Conservation (phyloP, 2,329 filamentous ascomycete genomes). For the Colletotrichum euphorbiae region DNA sequence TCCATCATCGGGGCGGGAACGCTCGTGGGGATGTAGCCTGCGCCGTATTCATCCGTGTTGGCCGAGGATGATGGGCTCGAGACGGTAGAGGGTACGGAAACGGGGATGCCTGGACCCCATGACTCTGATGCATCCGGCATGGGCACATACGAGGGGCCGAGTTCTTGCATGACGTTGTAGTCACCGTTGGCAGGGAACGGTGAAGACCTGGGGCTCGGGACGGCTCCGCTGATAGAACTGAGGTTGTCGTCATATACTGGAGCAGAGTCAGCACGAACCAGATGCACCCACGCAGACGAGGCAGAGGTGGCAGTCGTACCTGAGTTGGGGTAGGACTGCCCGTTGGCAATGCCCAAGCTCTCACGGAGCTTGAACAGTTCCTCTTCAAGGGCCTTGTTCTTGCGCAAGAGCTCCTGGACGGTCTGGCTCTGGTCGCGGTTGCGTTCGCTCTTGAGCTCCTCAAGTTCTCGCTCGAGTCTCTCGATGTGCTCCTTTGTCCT, state of each 20-base stretch:
- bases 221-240: conserved; percentile 51
- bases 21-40: conserved; percentile 62
- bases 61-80: conserved; percentile 65
- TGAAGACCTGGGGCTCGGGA: conserved; percentile 58
- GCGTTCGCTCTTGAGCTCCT: conserved; percentile 71
- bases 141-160: conserved; percentile 53
- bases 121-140: conserved; percentile 58
- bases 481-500: conserved; percentile 90
- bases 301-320: conserved; percentile 49
- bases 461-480: conserved; percentile 77
- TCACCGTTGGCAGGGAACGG: conserved; percentile 57
- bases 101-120: conserved; percentile 59
- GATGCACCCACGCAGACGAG: conserved; percentile 38
- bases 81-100: conserved; percentile 60
- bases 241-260: conserved; percentile 57
- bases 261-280: conserved; percentile 39
- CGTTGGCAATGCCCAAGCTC: conserved; percentile 56
- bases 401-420: conserved; percentile 63
- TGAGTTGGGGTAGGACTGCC: conserved; percentile 55
- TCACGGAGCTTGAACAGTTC: conserved; percentile 61
- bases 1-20: conserved; percentile 59
- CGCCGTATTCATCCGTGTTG: conserved; percentile 59
- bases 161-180: conserved; percentile 57
- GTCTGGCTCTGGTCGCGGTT: conserved; percentile 62
- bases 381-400: conserved; percentile 66